Percentiles rank a stretch among this genome's conserved stretches.
These are phyloP conservation scores for Chimonanthus praecox DNA, from an alignment of 164 flowering plant genomes.

Conservation along the genomic window DNA sequence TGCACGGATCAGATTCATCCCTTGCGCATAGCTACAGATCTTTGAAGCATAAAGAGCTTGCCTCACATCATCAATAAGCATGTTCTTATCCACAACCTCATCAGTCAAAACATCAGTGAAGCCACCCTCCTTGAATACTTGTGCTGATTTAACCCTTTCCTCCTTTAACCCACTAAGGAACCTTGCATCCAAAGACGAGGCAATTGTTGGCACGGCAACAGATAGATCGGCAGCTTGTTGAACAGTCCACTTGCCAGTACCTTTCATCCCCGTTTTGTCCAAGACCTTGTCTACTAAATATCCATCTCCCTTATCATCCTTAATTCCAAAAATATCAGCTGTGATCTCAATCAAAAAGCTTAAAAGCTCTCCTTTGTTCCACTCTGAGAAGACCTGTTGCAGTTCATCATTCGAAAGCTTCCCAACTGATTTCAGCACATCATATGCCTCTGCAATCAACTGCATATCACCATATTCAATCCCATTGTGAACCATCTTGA, in stretches of 20 bases:
- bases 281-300: conserved; percentile 64
- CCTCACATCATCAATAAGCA: conserved; percentile 60
- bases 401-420: conserved; percentile 61
- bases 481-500: conserved; percentile 68
- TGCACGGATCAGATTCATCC: conserved; percentile 67
- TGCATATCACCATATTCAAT: conserved; percentile 82
- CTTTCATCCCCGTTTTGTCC: conserved; percentile 72
- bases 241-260: conserved; percentile 76
- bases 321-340: conserved; percentile 65
- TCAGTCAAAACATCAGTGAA: conserved; percentile 29
- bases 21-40: conserved; percentile 73
- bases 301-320: conserved; percentile 64
- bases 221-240: conserved; percentile 80
- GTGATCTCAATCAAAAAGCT: conserved; percentile 73
- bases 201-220: conserved; percentile 67
- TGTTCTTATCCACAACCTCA: conserved; percentile 46
- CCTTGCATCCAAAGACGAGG: conserved; percentile 58
- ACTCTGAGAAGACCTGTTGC: conserved; percentile 48
- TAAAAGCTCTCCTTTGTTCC: conserved; percentile 70
- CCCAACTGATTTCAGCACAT: conserved; percentile 64
- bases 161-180: conserved; percentile 70
- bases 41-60: conserved; percentile 65
- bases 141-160: conserved; percentile 58
- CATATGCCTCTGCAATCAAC: conserved; percentile 70
- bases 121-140: conserved; percentile 45